Evolutionary conservation across 768 basidiomycete genomes (phyloP).

Genomic region (Pisolithus microcarpus): DNA sequence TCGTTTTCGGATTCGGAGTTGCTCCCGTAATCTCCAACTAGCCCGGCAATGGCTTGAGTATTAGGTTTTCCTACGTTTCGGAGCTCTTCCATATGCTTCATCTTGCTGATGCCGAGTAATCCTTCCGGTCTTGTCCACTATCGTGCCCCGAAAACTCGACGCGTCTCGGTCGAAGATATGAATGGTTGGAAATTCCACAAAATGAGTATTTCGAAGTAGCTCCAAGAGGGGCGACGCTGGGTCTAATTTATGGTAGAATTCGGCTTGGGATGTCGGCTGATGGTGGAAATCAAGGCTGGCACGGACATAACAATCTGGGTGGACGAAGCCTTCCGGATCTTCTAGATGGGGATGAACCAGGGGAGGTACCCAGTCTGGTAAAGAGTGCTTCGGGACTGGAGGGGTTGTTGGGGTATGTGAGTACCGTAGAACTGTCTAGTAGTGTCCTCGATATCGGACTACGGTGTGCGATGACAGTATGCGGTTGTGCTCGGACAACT

Average conservation of each 20-base stretch:
- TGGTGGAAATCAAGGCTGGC: constrained; percentile 30
- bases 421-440: constrained; percentile 41
- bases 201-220: constrained; percentile 52
- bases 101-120: constrained; percentile 11
- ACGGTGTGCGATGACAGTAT: constrained; percentile 57
- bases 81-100: constrained; percentile 24
- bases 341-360: constrained; percentile 49
- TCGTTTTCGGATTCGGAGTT: constrained; percentile 29
- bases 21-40: constrained; percentile 51
- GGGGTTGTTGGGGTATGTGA: constrained; percentile 26
- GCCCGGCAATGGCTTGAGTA: constrained; percentile 47
- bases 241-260: constrained; percentile 53
- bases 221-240: constrained; percentile 37
- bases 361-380: constrained; percentile 49
- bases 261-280: constrained; percentile 20
- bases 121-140: constrained; percentile 52
- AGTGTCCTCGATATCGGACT: constrained; percentile 47
- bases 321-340: constrained; percentile 47
- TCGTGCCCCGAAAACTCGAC: constrained; percentile 45
- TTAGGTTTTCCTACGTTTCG: constrained; percentile 56
- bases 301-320: constrained; percentile 56
- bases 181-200: constrained; percentile 81
- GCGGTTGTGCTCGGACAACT: constrained; percentile 30
- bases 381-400: constrained; percentile 24
- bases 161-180: constrained; percentile 60